Evolutionary conservation across 805 yeast genomes (phyloP).

Genomic region (Ogataea minuta): DNA sequence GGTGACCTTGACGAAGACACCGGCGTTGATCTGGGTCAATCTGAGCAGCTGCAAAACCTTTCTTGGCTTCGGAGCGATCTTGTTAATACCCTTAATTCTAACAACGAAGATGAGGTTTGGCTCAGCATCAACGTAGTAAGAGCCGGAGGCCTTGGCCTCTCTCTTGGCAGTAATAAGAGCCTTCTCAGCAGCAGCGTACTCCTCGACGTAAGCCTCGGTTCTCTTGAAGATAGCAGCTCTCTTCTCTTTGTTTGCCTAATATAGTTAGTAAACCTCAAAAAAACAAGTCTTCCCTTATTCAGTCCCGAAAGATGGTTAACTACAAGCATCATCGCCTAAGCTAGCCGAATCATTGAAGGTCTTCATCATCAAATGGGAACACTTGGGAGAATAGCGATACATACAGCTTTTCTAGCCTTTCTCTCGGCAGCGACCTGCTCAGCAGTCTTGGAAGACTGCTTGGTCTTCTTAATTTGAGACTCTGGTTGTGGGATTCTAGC

Average conservation of each 20-base stretch:
- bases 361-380: conserved; percentile 42
- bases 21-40: conserved; percentile 91
- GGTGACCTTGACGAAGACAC: conserved; percentile 92
- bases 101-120: conserved; percentile 91
- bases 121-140: conserved; percentile 94
- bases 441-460: conserved; percentile 73
- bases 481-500: conserved; percentile 64
- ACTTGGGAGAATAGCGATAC: conserved; percentile 45
- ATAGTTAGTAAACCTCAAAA: conserved; percentile 28
- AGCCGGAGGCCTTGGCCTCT: conserved; percentile 90
- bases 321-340: conserved; percentile 67
- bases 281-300: conserved; percentile 33
- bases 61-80: conserved; percentile 99
- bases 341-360: conserved; percentile 56
- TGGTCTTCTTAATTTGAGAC: conserved; percentile 78
- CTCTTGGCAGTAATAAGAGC: conserved; percentile 84
- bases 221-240: conserved; percentile 64
- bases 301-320: conserved; percentile 90
- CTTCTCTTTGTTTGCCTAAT: conserved; percentile 45
- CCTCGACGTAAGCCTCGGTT: conserved; percentile 95
- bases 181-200: conserved; percentile 90
- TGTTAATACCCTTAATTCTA: conserved; percentile 99
- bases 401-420: conserved; percentile 75
- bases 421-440: conserved; percentile 79
- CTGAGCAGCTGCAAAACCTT: conserved; percentile 93